Base-by-base conservation (phyloP, 2,329 filamentous ascomycete genomes). In the Didymella pinodella region DNA sequence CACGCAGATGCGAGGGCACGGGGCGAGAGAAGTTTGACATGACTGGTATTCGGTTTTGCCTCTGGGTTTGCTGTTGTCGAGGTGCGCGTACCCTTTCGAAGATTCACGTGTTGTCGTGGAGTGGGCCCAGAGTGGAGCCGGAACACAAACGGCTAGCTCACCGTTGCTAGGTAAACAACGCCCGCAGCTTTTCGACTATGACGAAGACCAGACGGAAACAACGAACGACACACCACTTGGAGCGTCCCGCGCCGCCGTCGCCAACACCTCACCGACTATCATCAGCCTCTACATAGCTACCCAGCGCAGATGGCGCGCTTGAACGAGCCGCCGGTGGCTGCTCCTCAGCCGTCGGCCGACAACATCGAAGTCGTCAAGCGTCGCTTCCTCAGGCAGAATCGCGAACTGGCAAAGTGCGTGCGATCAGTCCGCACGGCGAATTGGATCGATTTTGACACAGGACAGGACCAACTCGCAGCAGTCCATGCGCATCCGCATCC, bases 371-470 rank as follows among this genome's bases (percentile, higher is more conserved):
- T 64, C 56, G 62, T 94, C 59, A 90, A 91, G 75, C 86, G 89
- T 71, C 88, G 90, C 74, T 92, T 93, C 73, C 82, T 93, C 69
- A 86, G 91, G 54, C 92, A 95, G 75, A 96, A 96, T 75, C 86
- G 90, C 77, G 91, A 95, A 71, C 89, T 95, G 64, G 91, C 91
- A 58, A 83, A 82, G 78, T 80, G 74, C 18, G 16, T 44, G 2
- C 29, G 10, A 14, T 16, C n/a, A 16, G 5, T 31, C 4, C 11
- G 11, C 10, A 7, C 28, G 11, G 2, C 3, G 20, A 40, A 26
- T 11, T 10, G 5, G 25, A 20, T 32, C 14, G 40, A 4, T 25
- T 10, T 62, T 72, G 40, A 71, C 28, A 36, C 18, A 26, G 28
- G 26, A 45, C 63, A 88, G 88, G 74, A 86, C 85, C 69, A 95